Evolutionary conservation across 768 basidiomycete species (phyloP), one percentile per base, ranked within the genome.

Genomic region (Naematelia encephala): DNA sequence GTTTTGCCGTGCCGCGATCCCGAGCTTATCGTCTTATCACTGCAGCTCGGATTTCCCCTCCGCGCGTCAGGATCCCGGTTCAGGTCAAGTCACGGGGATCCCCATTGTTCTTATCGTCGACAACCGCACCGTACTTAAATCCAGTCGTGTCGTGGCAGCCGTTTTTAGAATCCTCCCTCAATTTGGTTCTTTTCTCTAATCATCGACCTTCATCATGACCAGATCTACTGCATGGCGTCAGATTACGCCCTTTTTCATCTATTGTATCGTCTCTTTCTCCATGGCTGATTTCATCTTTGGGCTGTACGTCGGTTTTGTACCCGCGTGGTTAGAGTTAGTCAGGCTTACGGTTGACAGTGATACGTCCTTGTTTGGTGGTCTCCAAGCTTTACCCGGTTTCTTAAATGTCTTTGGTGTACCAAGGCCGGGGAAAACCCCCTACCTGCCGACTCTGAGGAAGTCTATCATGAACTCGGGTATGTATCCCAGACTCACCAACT

Each of bases 391-490:
- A 34, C 64, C 64, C 14, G 30, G 47, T 5, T 66, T 48, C 39
- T 57, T 66, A 13, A 59, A 56, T 23, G 30, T 49, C 2, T 66
- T 66, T 43, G 64, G 64, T 12, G 44, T 29, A 21, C 27, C 12
- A 5, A 16, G 43, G 5, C 39, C 30, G 14, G 27, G 39, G 1
- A 55, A 55, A 1, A 53, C 28, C 3, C 46, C 47, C 28, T 34
- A 42, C 12, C 57, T 58, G 12, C 28, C 51, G 13, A 57, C 64
- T 2, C 42, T 48, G 13, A 53, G 54, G n/a, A 60, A 59, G 27
- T 55, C 64, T 0, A 27, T 66, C 22, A 62, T 62, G 64, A 66
- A 66, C 28, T 62, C 48, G 22, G 53, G 64, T 66, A 27, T 27
- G 64, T 66, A n/a, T n/a, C n/a, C n/a, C n/a, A n/a, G n/a, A n/a